Evolutionary conservation across 2,329 filamentous ascomycete species (phyloP).

Genomic region (Nigrospora sphaerica): DNA sequence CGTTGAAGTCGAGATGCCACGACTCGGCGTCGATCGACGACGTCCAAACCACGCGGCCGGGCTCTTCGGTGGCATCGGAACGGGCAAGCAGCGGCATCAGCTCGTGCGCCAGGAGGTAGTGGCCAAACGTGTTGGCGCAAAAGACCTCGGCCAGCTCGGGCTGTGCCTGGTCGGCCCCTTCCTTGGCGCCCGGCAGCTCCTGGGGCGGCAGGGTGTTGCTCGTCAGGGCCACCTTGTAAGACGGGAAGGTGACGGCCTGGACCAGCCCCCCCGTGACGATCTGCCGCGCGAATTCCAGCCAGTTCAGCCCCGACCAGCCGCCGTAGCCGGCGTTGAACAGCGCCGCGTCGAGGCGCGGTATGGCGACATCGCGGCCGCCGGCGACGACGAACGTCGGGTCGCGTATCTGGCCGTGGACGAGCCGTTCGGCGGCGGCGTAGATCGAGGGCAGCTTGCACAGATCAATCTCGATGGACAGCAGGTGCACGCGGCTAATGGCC

Average conservation of each 20-base stretch:
- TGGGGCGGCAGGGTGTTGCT: conserved; percentile 35
- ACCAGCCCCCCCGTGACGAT: conserved; percentile 53
- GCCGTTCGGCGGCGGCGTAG: conserved; percentile 36
- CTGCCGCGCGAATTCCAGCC: conserved; percentile 46
- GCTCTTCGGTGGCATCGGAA: conserved; percentile 26
- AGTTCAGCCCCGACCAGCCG: conserved; percentile 77
- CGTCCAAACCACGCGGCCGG: conserved; percentile 77
- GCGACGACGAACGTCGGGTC: conserved; percentile 31
- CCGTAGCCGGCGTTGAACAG: conserved; percentile 86
- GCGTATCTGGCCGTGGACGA: conserved; percentile 36
- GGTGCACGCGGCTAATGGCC: conserved; percentile 44
- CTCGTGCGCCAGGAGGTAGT: conserved; percentile 82
- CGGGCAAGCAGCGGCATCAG: conserved; percentile 66
- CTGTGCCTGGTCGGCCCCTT: conserved; percentile 25
- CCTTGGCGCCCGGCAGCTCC: conserved; percentile 16
- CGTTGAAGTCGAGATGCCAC: conserved; percentile 51
- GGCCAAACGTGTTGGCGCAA: conserved; percentile 87
- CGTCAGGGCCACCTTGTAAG: conserved; percentile 60
- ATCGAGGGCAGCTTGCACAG: conserved; percentile 51
- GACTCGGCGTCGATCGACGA: conserved; percentile 66
- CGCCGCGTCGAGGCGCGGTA: conserved; percentile 70
- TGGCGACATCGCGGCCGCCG: conserved; percentile 31
- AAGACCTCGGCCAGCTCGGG: conserved; percentile 75
- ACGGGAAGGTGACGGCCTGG: conserved; percentile 67
- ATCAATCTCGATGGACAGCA: conserved; percentile 52